Percentiles rank a stretch among this genome's conserved stretches.
Evolutionary conservation across 441 rosid species (phyloP).

Genomic region (Populus hybrid): DNA sequence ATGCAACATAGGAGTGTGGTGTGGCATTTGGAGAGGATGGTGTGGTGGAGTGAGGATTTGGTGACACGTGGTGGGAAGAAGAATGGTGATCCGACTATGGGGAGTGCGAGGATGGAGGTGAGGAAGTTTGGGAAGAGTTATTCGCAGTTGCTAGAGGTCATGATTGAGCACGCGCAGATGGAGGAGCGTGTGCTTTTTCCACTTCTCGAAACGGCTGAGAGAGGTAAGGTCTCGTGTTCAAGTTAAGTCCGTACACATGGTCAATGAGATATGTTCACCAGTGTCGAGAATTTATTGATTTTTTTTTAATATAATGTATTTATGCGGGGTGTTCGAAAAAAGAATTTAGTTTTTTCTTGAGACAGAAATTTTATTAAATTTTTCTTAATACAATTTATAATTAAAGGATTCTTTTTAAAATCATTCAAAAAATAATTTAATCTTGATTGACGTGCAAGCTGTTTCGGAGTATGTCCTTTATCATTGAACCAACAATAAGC

Average conservation of each 20-base stretch:
- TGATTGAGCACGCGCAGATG: conserved; percentile 89
- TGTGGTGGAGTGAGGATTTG: conserved; percentile 68
- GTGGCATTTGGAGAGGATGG: conserved; percentile 64
- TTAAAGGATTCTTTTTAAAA: too few species aligned
- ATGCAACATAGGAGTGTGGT: conserved; percentile 58
- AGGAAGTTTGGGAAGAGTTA: conserved; percentile 54
- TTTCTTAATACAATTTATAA: too few species aligned
- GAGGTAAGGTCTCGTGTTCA: conserved; percentile 34
- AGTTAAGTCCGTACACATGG: neutral
- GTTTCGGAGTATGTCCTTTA: neutral
- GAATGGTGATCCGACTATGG: conserved; percentile 54
- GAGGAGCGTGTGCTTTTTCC: conserved; percentile 73
- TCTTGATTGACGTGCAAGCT: neutral
- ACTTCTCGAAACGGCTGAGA: conserved; percentile 50
- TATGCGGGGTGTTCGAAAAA: too few species aligned
- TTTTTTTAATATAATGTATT: too few species aligned
- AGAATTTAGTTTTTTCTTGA: too few species aligned
- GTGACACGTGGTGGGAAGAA: conserved; percentile 50
- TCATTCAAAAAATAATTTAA: neutral
- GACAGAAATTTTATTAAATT: too few species aligned
- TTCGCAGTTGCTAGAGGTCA: conserved; percentile 47
- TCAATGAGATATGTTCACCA: neutral
- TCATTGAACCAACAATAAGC: neutral
- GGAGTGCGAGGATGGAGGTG: conserved; percentile 67
- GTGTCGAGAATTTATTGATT: neutral